These are phyloP conservation scores for Geotrichum candidum DNA, from an alignment of 1,139 yeast species.

Conservation along the genomic window DNA sequence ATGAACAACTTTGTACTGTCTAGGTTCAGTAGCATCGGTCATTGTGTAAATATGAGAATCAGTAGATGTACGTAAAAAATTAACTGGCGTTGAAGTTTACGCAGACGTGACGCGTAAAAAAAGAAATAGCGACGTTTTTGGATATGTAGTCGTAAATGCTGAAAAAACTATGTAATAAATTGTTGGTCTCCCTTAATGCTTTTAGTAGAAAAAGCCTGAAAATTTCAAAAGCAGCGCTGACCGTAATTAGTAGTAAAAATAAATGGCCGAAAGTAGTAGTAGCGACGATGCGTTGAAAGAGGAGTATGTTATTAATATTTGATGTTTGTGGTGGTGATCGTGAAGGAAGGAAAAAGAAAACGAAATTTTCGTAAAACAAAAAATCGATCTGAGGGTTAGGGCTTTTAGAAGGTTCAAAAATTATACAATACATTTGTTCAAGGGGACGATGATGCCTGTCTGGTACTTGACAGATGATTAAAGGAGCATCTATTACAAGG, in stretches of 20 bases:
- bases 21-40: conserved; percentile 16
- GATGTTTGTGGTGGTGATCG: not conserved
- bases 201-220: not conserved
- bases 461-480: not conserved
- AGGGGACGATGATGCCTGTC: not conserved
- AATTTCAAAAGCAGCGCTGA: not conserved
- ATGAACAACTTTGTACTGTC: conserved; percentile 49
- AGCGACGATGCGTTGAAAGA: not conserved
- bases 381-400: not conserved
- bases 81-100: not conserved
- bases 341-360: not conserved
- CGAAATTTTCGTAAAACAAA: not conserved
- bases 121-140: not conserved
- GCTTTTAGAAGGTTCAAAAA: not conserved
- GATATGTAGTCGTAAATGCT: not conserved
- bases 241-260: not conserved
- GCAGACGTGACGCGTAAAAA: not conserved
- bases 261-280: not conserved
- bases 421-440: not conserved
- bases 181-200: not conserved
- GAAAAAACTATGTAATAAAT: not conserved
- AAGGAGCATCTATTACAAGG: not conserved
- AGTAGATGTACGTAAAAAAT: not conserved
- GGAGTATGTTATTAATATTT: not conserved
- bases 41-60: not conserved